These are phyloP conservation scores for Dactylellina cionopaga DNA, from an alignment of 2,329 filamentous ascomycete species.

Conservation along the genomic window DNA sequence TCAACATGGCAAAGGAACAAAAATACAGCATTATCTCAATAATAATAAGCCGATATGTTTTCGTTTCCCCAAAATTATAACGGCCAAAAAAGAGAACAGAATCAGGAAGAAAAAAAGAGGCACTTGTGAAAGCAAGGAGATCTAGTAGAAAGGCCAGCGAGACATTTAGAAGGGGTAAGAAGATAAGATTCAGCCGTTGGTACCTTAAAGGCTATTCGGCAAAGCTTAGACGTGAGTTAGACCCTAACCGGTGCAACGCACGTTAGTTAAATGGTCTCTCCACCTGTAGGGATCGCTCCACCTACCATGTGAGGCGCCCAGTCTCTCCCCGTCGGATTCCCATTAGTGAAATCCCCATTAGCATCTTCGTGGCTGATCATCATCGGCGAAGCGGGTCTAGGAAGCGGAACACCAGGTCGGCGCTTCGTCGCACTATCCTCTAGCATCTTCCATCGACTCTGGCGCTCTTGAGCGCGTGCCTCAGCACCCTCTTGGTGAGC, in stretches of 20 bases:
- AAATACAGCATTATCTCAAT: conserved; percentile 52
- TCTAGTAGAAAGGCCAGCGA: conserved; percentile 2
- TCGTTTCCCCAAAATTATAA: conserved; percentile 39
- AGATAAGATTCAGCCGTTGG: conserved; percentile 3
- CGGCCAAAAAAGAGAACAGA: conserved; percentile 3
- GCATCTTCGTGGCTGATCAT: conserved; percentile 49
- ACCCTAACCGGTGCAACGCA: conserved; percentile 32
- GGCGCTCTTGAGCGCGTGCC: conserved; percentile 81
- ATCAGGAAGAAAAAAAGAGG: conserved; percentile 14
- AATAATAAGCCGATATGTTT: conserved; percentile 50
- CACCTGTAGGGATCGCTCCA: conserved; percentile 33
- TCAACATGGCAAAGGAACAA: conserved; percentile 8
- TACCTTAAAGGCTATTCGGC: conserved; percentile 5
- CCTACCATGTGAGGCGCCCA: conserved; percentile 52
- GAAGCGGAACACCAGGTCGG: conserved; percentile 20
- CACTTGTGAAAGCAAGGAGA: conserved; percentile 35
- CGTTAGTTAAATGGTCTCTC: conserved; percentile 39
- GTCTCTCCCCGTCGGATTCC: conserved; percentile 46
- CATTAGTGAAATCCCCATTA: conserved; percentile 28
- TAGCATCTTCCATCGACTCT: conserved; percentile 89
- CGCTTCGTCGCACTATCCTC: conserved; percentile 66
- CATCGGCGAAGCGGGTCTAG: conserved; percentile 45
- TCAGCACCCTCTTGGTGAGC: conserved; percentile 93
- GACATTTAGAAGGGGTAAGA: conserved; percentile 1
- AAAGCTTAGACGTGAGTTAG: conserved; percentile 38